Percentiles rank a stretch among this genome's conserved stretches.
Evolutionary conservation across 176 grass and related monocot species (phyloP).

Genomic region (Chloris gayana): DNA sequence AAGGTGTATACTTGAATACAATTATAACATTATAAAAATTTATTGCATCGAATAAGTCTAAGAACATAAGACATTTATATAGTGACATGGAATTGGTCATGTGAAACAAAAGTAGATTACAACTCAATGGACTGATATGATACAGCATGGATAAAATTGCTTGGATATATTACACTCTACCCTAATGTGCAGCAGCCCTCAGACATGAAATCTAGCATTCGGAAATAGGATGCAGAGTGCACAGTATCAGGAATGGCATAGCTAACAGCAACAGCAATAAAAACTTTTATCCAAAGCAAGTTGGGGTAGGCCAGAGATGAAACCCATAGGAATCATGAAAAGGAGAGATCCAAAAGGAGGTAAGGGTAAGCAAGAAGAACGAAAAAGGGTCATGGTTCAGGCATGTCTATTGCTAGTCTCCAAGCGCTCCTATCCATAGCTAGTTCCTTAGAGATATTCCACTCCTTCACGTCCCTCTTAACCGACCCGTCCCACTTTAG

Average conservation of each 20-base stretch:
- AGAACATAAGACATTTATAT: neutral
- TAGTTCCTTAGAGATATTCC: no score
- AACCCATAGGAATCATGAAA: no score
- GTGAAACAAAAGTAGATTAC: neutral
- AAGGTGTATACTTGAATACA: slow-evolving; percentile 16
- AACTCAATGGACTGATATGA: neutral
- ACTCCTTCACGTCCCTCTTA: no score
- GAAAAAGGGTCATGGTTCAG: no score
- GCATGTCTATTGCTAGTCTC: no score
- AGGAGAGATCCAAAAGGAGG: no score
- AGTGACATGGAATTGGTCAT: neutral
- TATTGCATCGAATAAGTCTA: neutral
- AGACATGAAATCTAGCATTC: slow-evolving; percentile 2
- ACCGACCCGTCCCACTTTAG: no score
- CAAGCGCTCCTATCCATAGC: no score
- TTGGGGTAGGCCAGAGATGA: no score
- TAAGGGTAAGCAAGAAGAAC: no score
- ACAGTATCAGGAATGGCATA: neutral
- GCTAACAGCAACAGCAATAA: no score
- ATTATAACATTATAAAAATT: slow-evolving; percentile 15
- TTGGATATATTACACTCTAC: neutral
- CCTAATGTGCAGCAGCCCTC: neutral
- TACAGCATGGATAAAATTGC: neutral
- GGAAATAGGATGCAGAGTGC: neutral
- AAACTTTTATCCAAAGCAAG: no score